Percentiles rank a stretch among this genome's conserved stretches.
Conservation (phyloP, 331 rosid genomes). For the Erythrophleum ivorense region DNA sequence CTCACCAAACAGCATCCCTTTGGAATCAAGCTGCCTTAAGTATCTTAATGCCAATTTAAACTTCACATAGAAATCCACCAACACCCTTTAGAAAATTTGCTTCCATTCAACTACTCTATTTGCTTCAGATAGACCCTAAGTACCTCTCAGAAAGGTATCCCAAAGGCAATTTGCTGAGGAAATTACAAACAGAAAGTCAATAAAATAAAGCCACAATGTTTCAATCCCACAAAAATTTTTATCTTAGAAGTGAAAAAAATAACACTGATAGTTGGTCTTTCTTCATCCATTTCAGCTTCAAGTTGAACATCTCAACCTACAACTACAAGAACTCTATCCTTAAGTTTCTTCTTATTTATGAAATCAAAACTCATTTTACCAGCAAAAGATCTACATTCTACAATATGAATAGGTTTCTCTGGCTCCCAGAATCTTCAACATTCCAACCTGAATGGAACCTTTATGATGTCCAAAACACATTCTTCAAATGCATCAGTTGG, state of each 20-base stretch:
- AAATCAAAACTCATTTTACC: constrained; percentile 28
- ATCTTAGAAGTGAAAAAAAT: constrained; percentile 10
- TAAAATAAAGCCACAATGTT: constrained; percentile 34
- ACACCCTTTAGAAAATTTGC: constrained; percentile 44
- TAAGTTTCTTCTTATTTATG: constrained; percentile 38
- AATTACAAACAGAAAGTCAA: constrained; percentile 25
- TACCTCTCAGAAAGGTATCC: constrained; percentile 33
- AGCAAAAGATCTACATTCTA: constrained; percentile 15
- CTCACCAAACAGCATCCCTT: constrained; percentile 75
- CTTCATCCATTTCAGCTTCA: constrained; percentile 57
- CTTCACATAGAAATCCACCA: constrained; percentile 33
- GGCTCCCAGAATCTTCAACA: constrained; percentile 56
- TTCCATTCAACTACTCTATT: constrained; percentile 45
- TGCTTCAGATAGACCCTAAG: constrained; percentile 45
- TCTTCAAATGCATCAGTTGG: constrained; percentile 93
- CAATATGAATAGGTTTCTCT: constrained; percentile 49
- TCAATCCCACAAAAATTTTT: constrained; percentile 30
- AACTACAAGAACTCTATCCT: constrained; percentile 33
- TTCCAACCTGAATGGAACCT: constrained; percentile 53
- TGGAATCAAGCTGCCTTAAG: constrained; percentile 57
- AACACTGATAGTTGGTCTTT: constrained; percentile 64
- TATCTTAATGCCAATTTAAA: constrained; percentile 31
- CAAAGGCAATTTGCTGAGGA: constrained; percentile 16
- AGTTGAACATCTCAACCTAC: constrained; percentile 63
- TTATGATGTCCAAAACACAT: constrained; percentile 51